Conservation (phyloP, 192 early-diverging fungal species). For the Phlyctochytrium planicorne region DNA sequence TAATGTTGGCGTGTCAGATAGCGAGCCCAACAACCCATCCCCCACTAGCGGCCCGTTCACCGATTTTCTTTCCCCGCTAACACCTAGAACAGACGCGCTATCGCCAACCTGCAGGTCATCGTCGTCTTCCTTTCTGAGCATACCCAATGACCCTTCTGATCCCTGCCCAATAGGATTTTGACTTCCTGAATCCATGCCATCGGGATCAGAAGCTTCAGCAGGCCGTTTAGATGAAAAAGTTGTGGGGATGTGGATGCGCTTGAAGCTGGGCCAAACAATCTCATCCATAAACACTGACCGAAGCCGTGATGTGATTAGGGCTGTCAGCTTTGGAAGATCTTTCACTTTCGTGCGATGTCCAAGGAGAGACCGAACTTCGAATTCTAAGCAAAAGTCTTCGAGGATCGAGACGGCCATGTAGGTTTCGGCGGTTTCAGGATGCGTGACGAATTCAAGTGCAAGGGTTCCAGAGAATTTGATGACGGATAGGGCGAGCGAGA, state of each 20-base stretch:
- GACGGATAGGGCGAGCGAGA: conserved; percentile 82
- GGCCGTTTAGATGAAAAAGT: too few species aligned
- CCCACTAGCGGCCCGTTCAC: too few species aligned
- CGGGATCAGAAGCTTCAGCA: too few species aligned
- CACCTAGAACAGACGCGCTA: not conserved
- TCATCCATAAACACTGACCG: conserved; percentile 67
- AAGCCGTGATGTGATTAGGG: conserved; percentile 74
- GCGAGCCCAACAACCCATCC: too few species aligned
- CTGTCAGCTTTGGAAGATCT: conserved; percentile 89
- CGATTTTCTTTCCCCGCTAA: not conserved
- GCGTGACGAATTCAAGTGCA: conserved; percentile 54
- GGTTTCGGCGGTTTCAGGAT: conserved; percentile 43
- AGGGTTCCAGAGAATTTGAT: conserved; percentile 86
- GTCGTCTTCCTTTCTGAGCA: too few species aligned
- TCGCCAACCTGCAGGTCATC: too few species aligned
- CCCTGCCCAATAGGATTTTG: too few species aligned
- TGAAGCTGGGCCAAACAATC: conserved; percentile 74
- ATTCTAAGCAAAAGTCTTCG: conserved; percentile 67
- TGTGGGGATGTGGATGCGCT: conserved; percentile 59
- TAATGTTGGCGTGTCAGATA: too few species aligned
- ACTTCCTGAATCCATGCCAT: too few species aligned
- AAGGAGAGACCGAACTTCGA: conserved; percentile 84
- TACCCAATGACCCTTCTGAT: too few species aligned
- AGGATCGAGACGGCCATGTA: conserved; percentile 48
- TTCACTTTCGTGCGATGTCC: conserved; percentile 97